Conservation (phyloP, 495 filamentous ascomycete species). For the Astrocystis sublimbata region DNA sequence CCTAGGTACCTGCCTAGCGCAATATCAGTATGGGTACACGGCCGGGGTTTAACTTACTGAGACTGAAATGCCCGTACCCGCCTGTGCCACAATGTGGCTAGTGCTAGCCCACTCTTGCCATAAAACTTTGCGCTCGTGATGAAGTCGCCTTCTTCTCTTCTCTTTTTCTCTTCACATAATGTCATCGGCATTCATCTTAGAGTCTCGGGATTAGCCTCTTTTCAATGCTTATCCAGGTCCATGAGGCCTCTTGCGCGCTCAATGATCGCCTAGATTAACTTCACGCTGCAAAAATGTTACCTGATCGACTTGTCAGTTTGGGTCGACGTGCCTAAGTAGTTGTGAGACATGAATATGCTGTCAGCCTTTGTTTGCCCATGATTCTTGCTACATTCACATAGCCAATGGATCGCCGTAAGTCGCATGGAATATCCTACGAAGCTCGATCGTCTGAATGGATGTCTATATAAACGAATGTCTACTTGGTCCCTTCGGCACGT, state of each 20-base stretch:
- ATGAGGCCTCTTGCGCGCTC: slow-evolving; percentile 90
- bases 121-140: not conserved
- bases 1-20: not conserved
- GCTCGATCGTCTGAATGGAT: too few species aligned
- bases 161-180: slow-evolving; percentile 67
- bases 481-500: slow-evolving; percentile 46
- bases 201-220: slow-evolving; percentile 91
- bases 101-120: not conserved
- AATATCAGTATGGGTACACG: too few species aligned
- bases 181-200: slow-evolving; percentile 97
- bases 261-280: slow-evolving; percentile 92
- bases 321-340: slow-evolving; percentile 48
- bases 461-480: slow-evolving; percentile 19
- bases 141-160: slow-evolving; percentile 8
- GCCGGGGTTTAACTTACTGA: too few species aligned
- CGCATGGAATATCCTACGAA: too few species aligned
- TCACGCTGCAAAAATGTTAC: slow-evolving; percentile 66
- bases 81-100: slow-evolving; percentile 7
- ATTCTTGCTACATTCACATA: not conserved
- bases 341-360: slow-evolving; percentile 42
- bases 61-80: not conserved
- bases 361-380: slow-evolving; percentile 13
- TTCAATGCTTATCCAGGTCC: slow-evolving; percentile 96
- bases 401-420: too few species aligned
- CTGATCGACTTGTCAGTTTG: slow-evolving; percentile 48